These are phyloP conservation scores for Crithidia mellificae DNA, from an alignment of 208 protist genomes.

Conservation along the genomic window DNA sequence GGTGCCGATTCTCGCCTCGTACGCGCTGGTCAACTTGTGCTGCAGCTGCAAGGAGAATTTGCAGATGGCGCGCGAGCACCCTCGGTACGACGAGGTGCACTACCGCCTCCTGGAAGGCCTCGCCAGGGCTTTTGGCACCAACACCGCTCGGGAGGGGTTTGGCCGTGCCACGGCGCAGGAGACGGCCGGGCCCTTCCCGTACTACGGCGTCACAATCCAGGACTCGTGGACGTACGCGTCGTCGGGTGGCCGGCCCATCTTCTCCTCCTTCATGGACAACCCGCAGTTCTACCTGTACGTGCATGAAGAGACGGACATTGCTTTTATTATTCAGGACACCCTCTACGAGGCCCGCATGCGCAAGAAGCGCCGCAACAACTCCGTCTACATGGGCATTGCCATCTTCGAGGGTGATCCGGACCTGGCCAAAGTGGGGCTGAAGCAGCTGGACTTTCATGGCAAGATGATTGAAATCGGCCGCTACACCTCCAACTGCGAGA, in stretches of 20 bases:
- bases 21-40: conserved; percentile 89
- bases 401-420: conserved; percentile 85
- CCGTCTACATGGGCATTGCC: conserved; percentile 90
- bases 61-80: conserved; percentile 64
- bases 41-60: conserved; percentile 85
- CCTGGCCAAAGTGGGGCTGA: conserved; percentile 72
- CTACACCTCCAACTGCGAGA: conserved; percentile 92
- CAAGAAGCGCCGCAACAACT: conserved; percentile 86
- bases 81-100: conserved; percentile 82
- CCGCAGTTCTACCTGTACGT: conserved; percentile 89
- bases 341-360: conserved; percentile 86
- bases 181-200: conserved; percentile 69
- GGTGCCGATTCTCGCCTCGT: conserved; percentile 88
- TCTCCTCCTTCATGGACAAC: conserved; percentile 92
- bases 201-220: conserved; percentile 87
- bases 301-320: conserved; percentile 62
- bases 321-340: conserved; percentile 89
- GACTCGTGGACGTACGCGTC: conserved; percentile 78
- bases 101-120: conserved; percentile 88
- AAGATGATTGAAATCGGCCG: conserved; percentile 85
- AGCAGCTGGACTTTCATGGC: conserved; percentile 91
- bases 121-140: conserved; percentile 83
- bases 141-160: conserved; percentile 81
- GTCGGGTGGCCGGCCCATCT: conserved; percentile 84
- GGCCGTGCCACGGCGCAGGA: conserved; percentile 84